Evolutionary conservation across 306 rosid genomes (phyloP).

Genomic region (Acacia acuminata): DNA sequence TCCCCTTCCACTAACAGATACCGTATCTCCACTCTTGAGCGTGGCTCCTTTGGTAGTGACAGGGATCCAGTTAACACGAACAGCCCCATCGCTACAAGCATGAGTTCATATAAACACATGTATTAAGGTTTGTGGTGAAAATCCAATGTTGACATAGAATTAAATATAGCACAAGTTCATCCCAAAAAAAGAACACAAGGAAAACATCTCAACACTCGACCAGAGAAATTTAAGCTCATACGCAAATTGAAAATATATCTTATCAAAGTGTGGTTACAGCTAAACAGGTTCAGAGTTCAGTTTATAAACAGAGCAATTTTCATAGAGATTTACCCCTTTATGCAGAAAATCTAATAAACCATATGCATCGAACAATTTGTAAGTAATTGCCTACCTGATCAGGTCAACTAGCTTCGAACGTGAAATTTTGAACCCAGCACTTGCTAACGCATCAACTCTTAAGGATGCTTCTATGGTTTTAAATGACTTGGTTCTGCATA

Average conservation of each 20-base stretch:
- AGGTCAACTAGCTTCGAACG: slow-evolving; percentile 88
- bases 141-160: neutral
- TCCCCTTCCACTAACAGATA: slow-evolving; percentile 84
- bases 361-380: slow-evolving; percentile 12
- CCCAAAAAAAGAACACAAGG: neutral
- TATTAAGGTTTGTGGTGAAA: neutral
- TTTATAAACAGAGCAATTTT: neutral
- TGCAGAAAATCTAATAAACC: slow-evolving; percentile 7
- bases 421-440: slow-evolving; percentile 93
- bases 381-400: slow-evolving; percentile 54
- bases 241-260: neutral
- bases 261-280: neutral
- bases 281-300: slow-evolving; percentile 6
- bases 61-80: slow-evolving; percentile 87
- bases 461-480: slow-evolving; percentile 80
- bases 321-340: neutral
- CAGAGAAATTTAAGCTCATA: neutral
- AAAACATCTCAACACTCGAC: slow-evolving; percentile 1
- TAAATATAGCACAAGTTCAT: neutral
- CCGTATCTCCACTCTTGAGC: slow-evolving; percentile 80
- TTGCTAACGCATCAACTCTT: slow-evolving; percentile 92
- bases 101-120: neutral
- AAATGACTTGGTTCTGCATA: slow-evolving; percentile 74
- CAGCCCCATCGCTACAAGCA: slow-evolving; percentile 71
- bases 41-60: slow-evolving; percentile 71